A percentile compares a stretch with the other conserved stretches of the same genome.
Conservation (phyloP, 352 stramenopile genomes). For the Globisporangium ultimum region DNA sequence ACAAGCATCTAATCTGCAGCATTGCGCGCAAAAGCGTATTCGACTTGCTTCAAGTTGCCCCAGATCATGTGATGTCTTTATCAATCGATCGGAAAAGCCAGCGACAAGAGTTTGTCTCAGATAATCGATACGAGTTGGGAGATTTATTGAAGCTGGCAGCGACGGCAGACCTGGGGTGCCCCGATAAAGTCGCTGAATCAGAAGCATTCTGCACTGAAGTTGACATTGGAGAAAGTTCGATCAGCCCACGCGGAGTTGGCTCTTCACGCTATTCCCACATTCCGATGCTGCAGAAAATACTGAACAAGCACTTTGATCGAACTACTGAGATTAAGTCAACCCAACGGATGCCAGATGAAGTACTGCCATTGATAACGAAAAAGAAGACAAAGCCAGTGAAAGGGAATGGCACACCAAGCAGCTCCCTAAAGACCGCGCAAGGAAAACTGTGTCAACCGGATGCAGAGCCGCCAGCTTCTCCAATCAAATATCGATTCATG, state of each 20-base stretch:
- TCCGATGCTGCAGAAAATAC: slow-evolving; percentile 35
- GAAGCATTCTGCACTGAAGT: slow-evolving; percentile 18
- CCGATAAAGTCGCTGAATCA: slow-evolving; percentile 30
- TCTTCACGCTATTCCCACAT: slow-evolving; percentile 19
- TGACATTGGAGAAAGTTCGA: slow-evolving; percentile 10
- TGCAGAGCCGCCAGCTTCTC: slow-evolving; percentile 21
- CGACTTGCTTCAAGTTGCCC: slow-evolving; percentile 47
- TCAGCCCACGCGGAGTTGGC: slow-evolving; percentile 7
- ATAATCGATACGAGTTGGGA: slow-evolving; percentile 43
- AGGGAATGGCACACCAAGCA: slow-evolving; percentile 10
- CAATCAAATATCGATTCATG: slow-evolving; percentile 54
- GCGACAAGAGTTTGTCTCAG: slow-evolving; percentile 15
- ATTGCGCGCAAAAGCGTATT: slow-evolving; percentile 64
- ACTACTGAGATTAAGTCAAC: slow-evolving; percentile 10
- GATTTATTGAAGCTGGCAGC: slow-evolving; percentile 55
- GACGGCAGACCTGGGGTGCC: slow-evolving; percentile 47
- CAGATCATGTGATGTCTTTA: slow-evolving; percentile 59
- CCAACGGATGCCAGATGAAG: slow-evolving; percentile 19
- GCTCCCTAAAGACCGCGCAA: slow-evolving; percentile 22
- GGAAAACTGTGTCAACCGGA: slow-evolving; percentile 29
- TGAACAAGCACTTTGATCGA: slow-evolving; percentile 58
- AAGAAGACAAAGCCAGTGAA: slow-evolving; percentile 36
- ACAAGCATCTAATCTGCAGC: slow-evolving; percentile 51
- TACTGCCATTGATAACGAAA: slow-evolving; percentile 22
- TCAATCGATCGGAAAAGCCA: slow-evolving; percentile 26